Conservation (phyloP, 257 asterid species). For the Solanum okadae region DNA sequence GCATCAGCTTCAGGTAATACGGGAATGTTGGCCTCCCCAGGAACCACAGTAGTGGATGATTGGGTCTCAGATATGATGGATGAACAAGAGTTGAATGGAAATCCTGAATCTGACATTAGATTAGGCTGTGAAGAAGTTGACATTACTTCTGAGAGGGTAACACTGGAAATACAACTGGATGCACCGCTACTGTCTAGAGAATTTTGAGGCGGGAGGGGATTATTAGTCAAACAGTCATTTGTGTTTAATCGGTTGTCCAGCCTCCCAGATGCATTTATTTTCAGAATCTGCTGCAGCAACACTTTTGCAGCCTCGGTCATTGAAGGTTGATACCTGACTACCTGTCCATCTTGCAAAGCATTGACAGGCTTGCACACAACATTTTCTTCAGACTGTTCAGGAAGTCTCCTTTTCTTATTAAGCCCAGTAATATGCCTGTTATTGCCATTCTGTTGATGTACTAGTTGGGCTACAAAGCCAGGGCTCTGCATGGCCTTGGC, state of each 20-base stretch:
- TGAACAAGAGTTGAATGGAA: constrained; percentile 4
- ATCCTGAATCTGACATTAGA: not conserved
- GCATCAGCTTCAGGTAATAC: constrained; percentile 17
- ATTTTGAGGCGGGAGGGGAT: constrained; percentile 20
- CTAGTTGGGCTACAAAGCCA: constrained; percentile 62
- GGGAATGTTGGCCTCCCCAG: constrained; percentile 10
- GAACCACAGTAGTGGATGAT: constrained; percentile 18
- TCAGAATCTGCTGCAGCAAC: constrained; percentile 49
- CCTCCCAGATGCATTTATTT: constrained; percentile 35
- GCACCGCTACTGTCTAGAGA: constrained; percentile 32
- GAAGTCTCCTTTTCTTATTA: constrained; percentile 69
- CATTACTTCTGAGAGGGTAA: constrained; percentile 52
- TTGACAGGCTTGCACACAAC: constrained; percentile 18
- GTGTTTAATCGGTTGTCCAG: constrained; percentile 31
- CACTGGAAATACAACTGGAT: constrained; percentile 35
- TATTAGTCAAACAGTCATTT: constrained; percentile 45
- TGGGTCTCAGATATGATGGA: constrained; percentile 26
- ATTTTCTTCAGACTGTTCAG: constrained; percentile 48
- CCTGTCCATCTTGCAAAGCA: constrained; percentile 44
- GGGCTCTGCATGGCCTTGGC: constrained; percentile 87
- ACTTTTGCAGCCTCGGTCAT: constrained; percentile 79
- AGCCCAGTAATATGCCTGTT: constrained; percentile 45
- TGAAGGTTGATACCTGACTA: constrained; percentile 57
- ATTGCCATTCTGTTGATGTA: constrained; percentile 47
- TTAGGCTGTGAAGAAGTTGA: constrained; percentile 16